phyloP scores from a whole-genome alignment of 345 rosid genomes.

The Kandelia obovata region DNA sequence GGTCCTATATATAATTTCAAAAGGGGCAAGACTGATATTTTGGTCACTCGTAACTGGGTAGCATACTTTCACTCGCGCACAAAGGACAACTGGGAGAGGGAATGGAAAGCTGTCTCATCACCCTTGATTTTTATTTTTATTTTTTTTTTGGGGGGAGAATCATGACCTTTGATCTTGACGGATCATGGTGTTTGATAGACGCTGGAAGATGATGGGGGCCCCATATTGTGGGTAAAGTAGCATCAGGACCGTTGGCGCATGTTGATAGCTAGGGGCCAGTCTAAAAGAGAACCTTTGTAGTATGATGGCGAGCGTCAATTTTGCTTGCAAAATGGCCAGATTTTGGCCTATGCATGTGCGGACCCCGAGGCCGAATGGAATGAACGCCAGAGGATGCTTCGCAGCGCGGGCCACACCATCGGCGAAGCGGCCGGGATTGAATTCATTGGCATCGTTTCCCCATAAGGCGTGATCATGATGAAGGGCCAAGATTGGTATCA shows the following conservation, averaged over 20 bases:
- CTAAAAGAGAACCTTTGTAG: conserved; percentile 37
- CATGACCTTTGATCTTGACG: conserved; percentile 17
- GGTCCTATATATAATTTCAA: neutral
- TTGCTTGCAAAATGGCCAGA: conserved; percentile 57
- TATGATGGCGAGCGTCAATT: conserved; percentile 35
- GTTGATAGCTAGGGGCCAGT: conserved; percentile 47
- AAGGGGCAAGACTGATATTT: conserved; percentile 1
- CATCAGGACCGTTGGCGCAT: conserved; percentile 45
- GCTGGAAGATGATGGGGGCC: conserved; percentile 53
- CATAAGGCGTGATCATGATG: conserved; percentile 53
- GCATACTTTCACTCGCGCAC: neutral
- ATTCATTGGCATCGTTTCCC: conserved; percentile 63
- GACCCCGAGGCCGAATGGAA: conserved; percentile 62
- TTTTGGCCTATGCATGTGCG: conserved; percentile 69
- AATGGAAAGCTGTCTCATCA: neutral
- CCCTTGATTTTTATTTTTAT: too few species aligned
- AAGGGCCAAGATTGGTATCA: conserved; percentile 41
- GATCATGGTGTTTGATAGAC: conserved; percentile 16
- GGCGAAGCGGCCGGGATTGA: conserved; percentile 59
- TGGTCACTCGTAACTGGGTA: neutral
- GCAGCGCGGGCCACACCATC: conserved; percentile 63
- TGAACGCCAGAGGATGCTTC: conserved; percentile 47
- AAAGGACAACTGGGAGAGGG: neutral
- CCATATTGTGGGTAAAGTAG: conserved; percentile 57
- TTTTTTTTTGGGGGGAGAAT: neutral